Base-by-base conservation (phyloP, 371 early-diverging fungal species). In the Mortierella sp. region DNA sequence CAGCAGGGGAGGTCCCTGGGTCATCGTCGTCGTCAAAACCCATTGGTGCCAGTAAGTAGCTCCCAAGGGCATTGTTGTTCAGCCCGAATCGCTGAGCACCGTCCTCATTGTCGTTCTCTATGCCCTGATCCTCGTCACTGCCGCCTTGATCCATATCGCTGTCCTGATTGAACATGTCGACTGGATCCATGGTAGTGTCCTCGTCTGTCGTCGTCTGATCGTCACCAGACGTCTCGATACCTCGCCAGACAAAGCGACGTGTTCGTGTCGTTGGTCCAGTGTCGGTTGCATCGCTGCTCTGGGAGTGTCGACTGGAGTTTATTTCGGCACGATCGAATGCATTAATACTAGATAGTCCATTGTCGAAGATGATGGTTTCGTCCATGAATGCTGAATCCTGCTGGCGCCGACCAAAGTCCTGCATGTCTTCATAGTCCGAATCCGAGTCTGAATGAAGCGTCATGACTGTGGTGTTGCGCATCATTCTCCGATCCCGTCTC, bases 21-120 rank as follows among this genome's bases (percentile, higher is more conserved):
- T 49, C 71, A 21, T 82, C 87, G 16, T 87, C 87, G 35, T 87
- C 87, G 51, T 83, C 87, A 54, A 83, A 87, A 2, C 83, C 87
- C 87, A 87, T 87, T 0, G 87, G 87, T n/a, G 83, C 75, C 58
- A 87, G n/a, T 10, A 87, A 74, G 32, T 83, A 83, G 29, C 73
- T 83, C 3, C 79, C 87, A 56, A 83, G 74, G 12, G 60, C 70
- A 49, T 75, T 78, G 35, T 68, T 75, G 35, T 68, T 76, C 46
- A 55, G 74, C 35, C 58, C 51, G 49, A 73, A 49, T 18, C 75
- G 60, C 21, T 58, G 38, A 29, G 60, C 38, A 38, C 60, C 60
- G 29, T 76, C 71, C 2, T 55, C 71, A 24, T 72, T 48, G 60
- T 51, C 74, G 35, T 51, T 56, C 48, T 65, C 46, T 0, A 65